Percentiles rank a stretch among this genome's conserved stretches.
Conservation (phyloP, 2,329 filamentous ascomycete genomes). For the Cladophialophora exuberans region DNA sequence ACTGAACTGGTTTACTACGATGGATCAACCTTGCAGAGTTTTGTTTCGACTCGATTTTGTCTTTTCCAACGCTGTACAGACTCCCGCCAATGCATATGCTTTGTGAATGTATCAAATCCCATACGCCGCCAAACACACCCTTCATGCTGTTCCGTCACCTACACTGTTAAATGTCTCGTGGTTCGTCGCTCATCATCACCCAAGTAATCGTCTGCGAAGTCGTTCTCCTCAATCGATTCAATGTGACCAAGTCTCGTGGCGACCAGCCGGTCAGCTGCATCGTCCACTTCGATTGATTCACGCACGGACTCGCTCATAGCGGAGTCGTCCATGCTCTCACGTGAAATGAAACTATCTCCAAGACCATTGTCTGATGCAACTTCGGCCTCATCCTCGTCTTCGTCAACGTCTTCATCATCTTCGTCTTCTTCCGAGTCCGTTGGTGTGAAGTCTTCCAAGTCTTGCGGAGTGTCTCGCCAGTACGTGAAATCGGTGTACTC, state of each 20-base stretch:
- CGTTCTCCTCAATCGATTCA: slow-evolving; percentile 33
- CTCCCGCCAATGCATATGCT: not conserved
- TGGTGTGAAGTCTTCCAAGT: slow-evolving; percentile 85
- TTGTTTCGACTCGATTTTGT: not conserved
- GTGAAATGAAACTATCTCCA: slow-evolving; percentile 61
- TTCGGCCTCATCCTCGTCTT: slow-evolving; percentile 49
- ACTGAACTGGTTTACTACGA: too few relatives aligned
- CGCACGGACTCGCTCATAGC: slow-evolving; percentile 52
- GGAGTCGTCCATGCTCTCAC: slow-evolving; percentile 53
- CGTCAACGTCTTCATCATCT: slow-evolving; percentile 52
- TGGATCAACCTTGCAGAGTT: not conserved
- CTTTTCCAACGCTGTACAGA: not conserved
- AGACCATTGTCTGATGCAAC: slow-evolving; percentile 49
- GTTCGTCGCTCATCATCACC: slow-evolving; percentile 13
- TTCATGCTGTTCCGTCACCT: too few relatives aligned
- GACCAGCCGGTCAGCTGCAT: slow-evolving; percentile 23
- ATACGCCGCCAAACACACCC: too few relatives aligned
- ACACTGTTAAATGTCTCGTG: slow-evolving; percentile 1
- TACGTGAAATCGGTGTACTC: slow-evolving; percentile 97
- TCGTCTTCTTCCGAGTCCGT: slow-evolving; percentile 67
- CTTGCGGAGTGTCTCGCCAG: slow-evolving; percentile 84
- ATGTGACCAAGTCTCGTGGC: slow-evolving; percentile 13
- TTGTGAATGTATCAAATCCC: not conserved
- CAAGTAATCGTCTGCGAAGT: slow-evolving; percentile 32
- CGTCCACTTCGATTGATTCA: slow-evolving; percentile 47